These are phyloP conservation scores for Mycena venus DNA, from an alignment of 768 basidiomycete genomes.

Conservation along the genomic window DNA sequence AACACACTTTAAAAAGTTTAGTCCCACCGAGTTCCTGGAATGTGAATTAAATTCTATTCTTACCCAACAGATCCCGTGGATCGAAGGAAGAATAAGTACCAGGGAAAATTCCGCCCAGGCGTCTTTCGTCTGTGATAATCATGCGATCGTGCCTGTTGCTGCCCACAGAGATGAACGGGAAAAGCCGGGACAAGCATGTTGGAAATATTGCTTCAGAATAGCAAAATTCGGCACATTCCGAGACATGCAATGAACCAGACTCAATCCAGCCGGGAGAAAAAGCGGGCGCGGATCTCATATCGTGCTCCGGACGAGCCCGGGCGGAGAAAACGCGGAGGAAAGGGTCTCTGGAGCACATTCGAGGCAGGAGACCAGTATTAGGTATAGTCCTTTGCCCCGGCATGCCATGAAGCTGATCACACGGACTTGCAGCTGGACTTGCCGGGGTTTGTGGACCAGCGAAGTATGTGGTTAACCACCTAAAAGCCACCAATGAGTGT, in stretches of 20 bases:
- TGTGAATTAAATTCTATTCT: slow-evolving; percentile 13
- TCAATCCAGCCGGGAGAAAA: slow-evolving; percentile 3
- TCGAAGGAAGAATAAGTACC: neutral
- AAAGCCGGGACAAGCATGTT: neutral
- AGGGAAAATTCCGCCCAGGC: neutral
- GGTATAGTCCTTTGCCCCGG: neutral
- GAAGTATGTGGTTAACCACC: too few relatives aligned
- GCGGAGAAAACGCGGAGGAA: slow-evolving; percentile 13
- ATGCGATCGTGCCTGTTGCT: neutral
- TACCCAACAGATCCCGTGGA: slow-evolving; percentile 18
- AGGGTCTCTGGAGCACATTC: neutral
- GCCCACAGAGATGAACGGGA: neutral
- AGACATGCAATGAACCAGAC: neutral
- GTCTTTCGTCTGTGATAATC: neutral
- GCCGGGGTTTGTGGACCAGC: neutral
- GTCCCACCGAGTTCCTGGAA: slow-evolving; percentile 32
- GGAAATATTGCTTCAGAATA: neutral
- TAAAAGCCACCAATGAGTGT: too few relatives aligned
- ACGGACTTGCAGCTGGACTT: too few relatives aligned
- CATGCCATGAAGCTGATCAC: neutral
- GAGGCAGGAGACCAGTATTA: neutral
- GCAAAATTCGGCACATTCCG: slow-evolving; percentile 2
- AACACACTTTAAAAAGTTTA: slow-evolving; percentile 35
- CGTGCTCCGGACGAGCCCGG: too few relatives aligned
- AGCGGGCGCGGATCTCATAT: neutral